A percentile compares a stretch with the other conserved stretches of the same genome.
Conservation (phyloP, 78 protist species). For the Guillardia theta region DNA sequence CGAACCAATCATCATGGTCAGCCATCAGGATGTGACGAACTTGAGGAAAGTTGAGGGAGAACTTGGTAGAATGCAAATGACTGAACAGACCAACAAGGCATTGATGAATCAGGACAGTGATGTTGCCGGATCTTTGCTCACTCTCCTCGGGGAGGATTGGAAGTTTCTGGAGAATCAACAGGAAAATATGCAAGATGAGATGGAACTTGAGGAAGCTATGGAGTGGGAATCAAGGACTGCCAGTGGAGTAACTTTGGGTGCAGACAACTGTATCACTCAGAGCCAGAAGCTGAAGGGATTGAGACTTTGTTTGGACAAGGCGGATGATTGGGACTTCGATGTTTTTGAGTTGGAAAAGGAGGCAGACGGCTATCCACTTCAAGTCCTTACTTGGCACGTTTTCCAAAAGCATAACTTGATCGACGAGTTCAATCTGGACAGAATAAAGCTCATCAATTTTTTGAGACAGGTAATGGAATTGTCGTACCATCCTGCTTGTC, state of each 20-base stretch:
- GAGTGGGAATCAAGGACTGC: too few relatives aligned
- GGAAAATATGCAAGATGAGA: background rate
- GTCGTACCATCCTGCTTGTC: too few relatives aligned
- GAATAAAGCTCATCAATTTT: background rate
- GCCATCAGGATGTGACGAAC: constrained; percentile 16
- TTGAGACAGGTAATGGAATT: too few relatives aligned
- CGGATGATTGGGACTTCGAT: background rate
- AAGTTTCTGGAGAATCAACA: background rate
- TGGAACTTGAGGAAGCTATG: background rate
- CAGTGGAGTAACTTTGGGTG: too few relatives aligned
- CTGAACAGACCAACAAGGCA: background rate
- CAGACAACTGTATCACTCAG: background rate
- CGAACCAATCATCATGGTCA: constrained; percentile 1
- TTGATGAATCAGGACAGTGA: background rate
- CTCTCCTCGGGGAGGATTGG: constrained; percentile 29
- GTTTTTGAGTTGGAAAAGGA: background rate
- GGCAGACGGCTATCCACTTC: background rate
- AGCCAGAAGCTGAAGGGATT: background rate
- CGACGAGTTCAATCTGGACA: background rate
- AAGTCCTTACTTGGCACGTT: background rate
- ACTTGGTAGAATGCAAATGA: constrained; percentile 5
- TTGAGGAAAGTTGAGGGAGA: constrained; percentile 33
- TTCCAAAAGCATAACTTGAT: background rate
- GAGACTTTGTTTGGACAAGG: background rate
- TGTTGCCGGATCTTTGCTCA: constrained; percentile 22